Evolutionary conservation across 1,284 basidiomycete genomes (phyloP), one percentile per base, ranked within the genome.

Genomic region (Cryptococcus sp.): DNA sequence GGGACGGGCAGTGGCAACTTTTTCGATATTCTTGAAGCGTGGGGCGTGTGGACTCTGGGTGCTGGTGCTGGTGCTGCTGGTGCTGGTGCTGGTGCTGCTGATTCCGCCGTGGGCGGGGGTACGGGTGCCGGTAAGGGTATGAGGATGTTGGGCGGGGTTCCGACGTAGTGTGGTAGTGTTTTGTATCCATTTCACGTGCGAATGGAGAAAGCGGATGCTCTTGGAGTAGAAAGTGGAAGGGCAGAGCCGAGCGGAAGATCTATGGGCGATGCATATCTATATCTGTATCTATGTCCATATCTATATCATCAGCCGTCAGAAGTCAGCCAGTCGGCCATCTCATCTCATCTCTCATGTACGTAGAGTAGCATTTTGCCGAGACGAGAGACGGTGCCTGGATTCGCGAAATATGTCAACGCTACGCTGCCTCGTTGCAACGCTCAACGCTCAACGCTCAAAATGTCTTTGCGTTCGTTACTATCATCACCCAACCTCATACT

Each of bases 21-120:
- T 39, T 74, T 74, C 42, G 72, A 74, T 54, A n/a, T 74, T 45
- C 25, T 74, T 5, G 72, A 72, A 41, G 41, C 60, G 23, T 55
- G 59, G 49, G 65, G 65, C 7, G 25, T 70, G 4, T 69, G 68
- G 68, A 35, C 31, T 10, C 13, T 35, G 31, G 13, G 31, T 10
- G 31, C 31, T 35, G 31, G 25, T 6, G 25, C 25, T 25, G 25
- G 25, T 35, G 31, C 31, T 35, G 31, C 31, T 35, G 13, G 10
- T 35, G 31, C 31, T 35, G 31, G 25, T 6, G 25, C 25, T 25
- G 25, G 25, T 35, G 31, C 31, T 35, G 31, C 31, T 35, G 13
- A 35, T 35, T 13, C 31, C 7, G 13, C 31, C 8, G 31, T 35
- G 8, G 8, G 8, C 13, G 31, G 31, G 13, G 31, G 31, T 35